These are phyloP conservation scores for Emmonsiellopsis sp. DNA, from an alignment of 2,329 filamentous ascomycete species.

Conservation along the genomic window DNA sequence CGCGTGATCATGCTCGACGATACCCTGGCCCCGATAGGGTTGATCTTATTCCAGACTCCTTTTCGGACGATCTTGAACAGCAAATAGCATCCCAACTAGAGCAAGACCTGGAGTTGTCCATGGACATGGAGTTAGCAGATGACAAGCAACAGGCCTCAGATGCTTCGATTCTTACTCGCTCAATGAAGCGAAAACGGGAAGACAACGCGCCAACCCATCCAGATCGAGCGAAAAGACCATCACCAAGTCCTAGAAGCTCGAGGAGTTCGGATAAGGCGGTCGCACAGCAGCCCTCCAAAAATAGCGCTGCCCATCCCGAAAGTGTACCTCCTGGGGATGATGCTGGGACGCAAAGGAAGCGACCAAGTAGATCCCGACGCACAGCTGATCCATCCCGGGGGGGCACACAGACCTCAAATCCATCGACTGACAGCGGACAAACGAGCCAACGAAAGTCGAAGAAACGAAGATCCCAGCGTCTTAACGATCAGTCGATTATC, in stretches of 20 bases:
- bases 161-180: constrained; percentile 8
- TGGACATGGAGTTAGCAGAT: constrained; percentile 17
- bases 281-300: not conserved
- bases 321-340: not conserved
- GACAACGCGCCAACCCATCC: not conserved
- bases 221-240: constrained; percentile 1
- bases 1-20: not conserved
- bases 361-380: not conserved
- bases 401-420: not conserved
- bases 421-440: not conserved
- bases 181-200: constrained; percentile 22
- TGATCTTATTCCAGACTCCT: constrained; percentile 23
- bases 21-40: not conserved
- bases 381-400: constrained; percentile 11
- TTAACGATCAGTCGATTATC: constrained; percentile 15
- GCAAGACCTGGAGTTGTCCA: constrained; percentile 32
- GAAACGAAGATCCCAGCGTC: constrained; percentile 23
- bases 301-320: not conserved
- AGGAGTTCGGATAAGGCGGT: not conserved
- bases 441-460: constrained; percentile 13
- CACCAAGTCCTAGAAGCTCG: not conserved
- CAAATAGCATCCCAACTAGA: constrained; percentile 37
- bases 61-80: constrained; percentile 33
- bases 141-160: not conserved
- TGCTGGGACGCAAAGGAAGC: not conserved